A percentile compares a stretch with the other conserved stretches of the same genome.
Evolutionary conservation across 352 stramenopile genomes (phyloP).

Genomic region (Phytophthora pisi): DNA sequence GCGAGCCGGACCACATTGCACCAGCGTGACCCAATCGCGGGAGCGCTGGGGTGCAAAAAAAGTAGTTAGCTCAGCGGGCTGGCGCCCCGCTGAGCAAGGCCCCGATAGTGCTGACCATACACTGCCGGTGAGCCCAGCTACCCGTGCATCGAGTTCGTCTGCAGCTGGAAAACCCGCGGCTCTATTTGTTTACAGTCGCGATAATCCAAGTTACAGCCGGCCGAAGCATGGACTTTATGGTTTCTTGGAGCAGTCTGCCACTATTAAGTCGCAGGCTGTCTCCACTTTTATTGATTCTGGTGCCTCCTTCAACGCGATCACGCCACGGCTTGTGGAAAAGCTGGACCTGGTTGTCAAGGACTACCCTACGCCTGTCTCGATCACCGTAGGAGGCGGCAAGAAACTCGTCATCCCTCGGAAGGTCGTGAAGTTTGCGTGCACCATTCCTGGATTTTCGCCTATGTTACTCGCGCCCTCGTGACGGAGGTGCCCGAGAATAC

Average conservation of each 20-base stretch:
- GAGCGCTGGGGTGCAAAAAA: neutral
- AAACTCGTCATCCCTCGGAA: neutral
- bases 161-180: neutral
- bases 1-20: neutral
- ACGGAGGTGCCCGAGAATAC: neutral
- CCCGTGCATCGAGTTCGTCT: neutral
- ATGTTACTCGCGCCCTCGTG: neutral
- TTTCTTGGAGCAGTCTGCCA: neutral
- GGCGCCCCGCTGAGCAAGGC: constrained; percentile 1
- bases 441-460: neutral
- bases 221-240: neutral
- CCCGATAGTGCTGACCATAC: constrained; percentile 1
- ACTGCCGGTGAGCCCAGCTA: neutral
- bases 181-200: constrained; percentile 1
- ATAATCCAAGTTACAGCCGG: neutral
- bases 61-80: constrained; percentile 3
- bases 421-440: neutral
- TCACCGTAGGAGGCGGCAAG: neutral
- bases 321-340: neutral
- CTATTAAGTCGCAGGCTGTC: neutral
- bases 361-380: neutral
- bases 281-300: neutral
- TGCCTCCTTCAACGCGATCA: neutral
- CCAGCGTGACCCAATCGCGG: constrained; percentile 1
- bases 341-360: neutral